Evolutionary conservation across 768 basidiomycete species (phyloP), one percentile per base, ranked within the genome.

Genomic region (Auricularia heimuer): DNA sequence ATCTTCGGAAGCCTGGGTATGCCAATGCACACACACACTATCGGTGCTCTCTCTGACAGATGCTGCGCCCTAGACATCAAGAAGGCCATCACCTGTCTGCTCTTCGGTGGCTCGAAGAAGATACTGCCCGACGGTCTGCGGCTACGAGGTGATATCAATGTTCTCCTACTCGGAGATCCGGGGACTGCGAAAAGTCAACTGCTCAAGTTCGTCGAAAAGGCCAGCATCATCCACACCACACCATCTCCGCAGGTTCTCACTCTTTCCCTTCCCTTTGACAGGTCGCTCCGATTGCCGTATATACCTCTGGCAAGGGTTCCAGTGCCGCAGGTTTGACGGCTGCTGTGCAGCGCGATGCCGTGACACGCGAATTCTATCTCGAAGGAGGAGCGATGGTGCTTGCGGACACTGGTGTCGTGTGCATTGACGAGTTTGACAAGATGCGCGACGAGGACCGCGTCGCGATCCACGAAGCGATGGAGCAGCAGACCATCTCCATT

Each of bases 301-400:
- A 99, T 74, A 98, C 97, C 0, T 97, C 95, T 18, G 97, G 97
- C 3, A 99, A 99, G 73, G 97, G 97, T 62, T 94, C 93, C 4
- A 97, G 94, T 77, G 97, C 97, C 8, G 97, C 97, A 61, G 97
- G 97, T 88, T 77, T 99, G 69, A 99, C 97, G 1, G 97, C 97
- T 11, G 92, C 92, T 3, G 97, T 99, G 1, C 97, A 98, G 76
- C 85, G 97, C 4, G 97, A 99, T 73, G 77, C 92, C 2, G 83
- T 88, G 54, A 94, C 94, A 94, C 85, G 97, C 56, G 97, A 99
- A 75, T 98, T 99, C 76, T 98, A 97, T 76, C 83, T 99, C 4
- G 97, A 99, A 80, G 97, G 97, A 7, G 97, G 97, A 29, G 97
- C 97, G 1, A 98, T 99, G 97, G 97, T 99, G 4, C 85, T 98